Evolutionary conservation across 75 land plant genomes (phyloP).

Genomic region (Pinus taeda): DNA sequence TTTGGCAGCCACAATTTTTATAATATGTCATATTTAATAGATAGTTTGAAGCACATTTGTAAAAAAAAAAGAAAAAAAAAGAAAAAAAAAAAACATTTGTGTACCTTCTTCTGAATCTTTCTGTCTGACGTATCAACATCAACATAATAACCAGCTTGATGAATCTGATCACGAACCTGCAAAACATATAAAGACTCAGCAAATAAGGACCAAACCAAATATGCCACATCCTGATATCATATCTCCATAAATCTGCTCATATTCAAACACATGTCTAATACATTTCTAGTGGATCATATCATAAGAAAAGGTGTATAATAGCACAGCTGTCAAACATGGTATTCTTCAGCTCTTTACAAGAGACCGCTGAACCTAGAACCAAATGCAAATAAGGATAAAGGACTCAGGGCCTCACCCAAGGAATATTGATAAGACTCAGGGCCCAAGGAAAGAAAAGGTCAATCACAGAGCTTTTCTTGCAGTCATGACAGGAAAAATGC

Average conservation of each 20-base stretch:
- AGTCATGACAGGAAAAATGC: too few relatives aligned
- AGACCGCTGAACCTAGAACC: background rate
- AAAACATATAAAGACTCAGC: background rate
- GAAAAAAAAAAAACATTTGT: too few relatives aligned
- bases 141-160: conserved; percentile 81
- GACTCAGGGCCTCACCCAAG: too few relatives aligned
- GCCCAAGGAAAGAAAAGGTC: too few relatives aligned
- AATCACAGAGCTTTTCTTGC: too few relatives aligned
- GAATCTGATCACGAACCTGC: conserved; percentile 74
- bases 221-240: background rate
- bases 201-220: background rate
- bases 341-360: background rate
- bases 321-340: background rate
- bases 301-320: background rate
- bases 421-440: too few relatives aligned
- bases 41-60: too few relatives aligned
- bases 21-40: too few relatives aligned
- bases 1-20: too few relatives aligned
- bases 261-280: background rate
- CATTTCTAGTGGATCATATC: background rate
- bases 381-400: background rate
- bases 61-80: too few relatives aligned
- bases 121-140: conserved; percentile 84
- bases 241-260: background rate
- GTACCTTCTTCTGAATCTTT: conserved; percentile 91